Evolutionary conservation across 2,329 filamentous ascomycete species (phyloP).

Genomic region (Aspergillus niger): DNA sequence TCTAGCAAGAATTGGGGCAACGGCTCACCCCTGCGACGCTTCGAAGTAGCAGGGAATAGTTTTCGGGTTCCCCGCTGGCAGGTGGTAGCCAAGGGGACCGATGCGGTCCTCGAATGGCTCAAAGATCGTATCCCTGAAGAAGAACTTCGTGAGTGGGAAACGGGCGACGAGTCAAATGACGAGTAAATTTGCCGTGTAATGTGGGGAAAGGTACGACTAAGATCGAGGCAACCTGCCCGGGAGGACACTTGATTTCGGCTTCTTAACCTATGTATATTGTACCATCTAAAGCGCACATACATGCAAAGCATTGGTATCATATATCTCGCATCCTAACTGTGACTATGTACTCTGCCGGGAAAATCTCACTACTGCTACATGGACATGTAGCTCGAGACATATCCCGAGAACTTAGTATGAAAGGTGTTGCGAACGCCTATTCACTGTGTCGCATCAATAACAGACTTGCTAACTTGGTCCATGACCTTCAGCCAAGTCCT

Average conservation of each 20-base stretch:
- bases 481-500: slow-evolving; percentile 55
- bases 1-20: slow-evolving; percentile 38
- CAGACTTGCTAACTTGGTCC: slow-evolving; percentile 41
- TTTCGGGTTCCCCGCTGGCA: slow-evolving; percentile 86
- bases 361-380: no score
- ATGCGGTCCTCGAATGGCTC: slow-evolving; percentile 79
- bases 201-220: not conserved
- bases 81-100: slow-evolving; percentile 82
- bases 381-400: no score
- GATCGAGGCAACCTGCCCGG: not conserved
- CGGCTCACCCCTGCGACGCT: slow-evolving; percentile 58
- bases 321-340: not conserved
- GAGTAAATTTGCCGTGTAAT: slow-evolving; percentile 6
- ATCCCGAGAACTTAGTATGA: no score
- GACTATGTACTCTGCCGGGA: no score
- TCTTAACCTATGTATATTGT: slow-evolving; percentile 6
- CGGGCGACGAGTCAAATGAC: slow-evolving; percentile 23
- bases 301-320: not conserved
- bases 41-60: slow-evolving; percentile 81
- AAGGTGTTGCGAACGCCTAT: not conserved
- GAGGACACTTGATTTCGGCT: not conserved
- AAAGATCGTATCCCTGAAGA: slow-evolving; percentile 69
- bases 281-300: not conserved
- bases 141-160: slow-evolving; percentile 43
- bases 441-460: slow-evolving; percentile 15